phyloP scores from a whole-genome alignment of 2,329 filamentous ascomycete species.

The Aspergillus sp. region DNA sequence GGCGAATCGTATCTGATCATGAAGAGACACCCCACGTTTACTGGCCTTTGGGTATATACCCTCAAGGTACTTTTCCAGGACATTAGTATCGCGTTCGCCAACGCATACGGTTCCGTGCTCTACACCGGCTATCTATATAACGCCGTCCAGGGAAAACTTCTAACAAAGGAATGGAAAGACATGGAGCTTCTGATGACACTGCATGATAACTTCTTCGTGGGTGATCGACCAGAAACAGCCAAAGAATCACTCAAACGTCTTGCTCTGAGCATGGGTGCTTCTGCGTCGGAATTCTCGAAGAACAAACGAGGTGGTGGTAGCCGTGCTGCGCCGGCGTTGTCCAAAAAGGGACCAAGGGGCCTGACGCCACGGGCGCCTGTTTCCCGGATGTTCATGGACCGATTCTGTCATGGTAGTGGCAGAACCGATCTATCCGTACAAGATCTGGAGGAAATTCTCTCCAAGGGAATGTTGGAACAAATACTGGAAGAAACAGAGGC shows the following conservation, averaged over 20 bases:
- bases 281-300: conserved; percentile 23
- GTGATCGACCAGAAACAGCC: conserved; percentile 21
- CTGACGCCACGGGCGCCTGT: neutral
- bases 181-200: conserved; percentile 32
- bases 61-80: conserved; percentile 29
- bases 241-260: conserved; percentile 32
- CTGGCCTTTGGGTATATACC: conserved; percentile 35
- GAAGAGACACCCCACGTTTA: conserved; percentile 32
- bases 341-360: conserved; percentile 21
- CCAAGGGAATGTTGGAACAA: conserved; percentile 20
- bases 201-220: conserved; percentile 35
- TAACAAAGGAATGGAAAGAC: conserved; percentile 33
- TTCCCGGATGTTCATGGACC: conserved; percentile 26
- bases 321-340: conserved; percentile 6
- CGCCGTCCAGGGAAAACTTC: conserved; percentile 28
- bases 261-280: conserved; percentile 38
- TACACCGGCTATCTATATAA: conserved; percentile 41
- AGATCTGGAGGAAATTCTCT: conserved; percentile 32
- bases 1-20: conserved; percentile 24
- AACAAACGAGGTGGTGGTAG: conserved; percentile 7
- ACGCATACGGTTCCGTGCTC: conserved; percentile 38
- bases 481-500: conserved; percentile 10
- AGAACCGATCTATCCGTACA: conserved; percentile 23
- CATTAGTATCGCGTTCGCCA: conserved; percentile 26
- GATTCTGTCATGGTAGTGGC: conserved; percentile 22